Evolutionary conservation across 805 yeast species (phyloP).

Genomic region (Candida ficus): DNA sequence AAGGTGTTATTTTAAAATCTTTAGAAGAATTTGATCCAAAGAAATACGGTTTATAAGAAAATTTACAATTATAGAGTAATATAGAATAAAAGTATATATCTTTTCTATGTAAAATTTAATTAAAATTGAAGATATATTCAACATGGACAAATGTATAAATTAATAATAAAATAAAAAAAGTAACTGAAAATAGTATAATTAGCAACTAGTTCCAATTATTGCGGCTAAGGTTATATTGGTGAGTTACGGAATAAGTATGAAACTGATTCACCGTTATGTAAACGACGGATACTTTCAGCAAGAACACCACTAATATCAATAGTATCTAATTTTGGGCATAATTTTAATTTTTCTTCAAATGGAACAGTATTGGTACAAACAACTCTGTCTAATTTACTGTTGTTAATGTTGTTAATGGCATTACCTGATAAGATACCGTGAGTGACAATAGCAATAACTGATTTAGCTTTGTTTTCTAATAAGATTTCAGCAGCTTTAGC

Average conservation of each 20-base stretch:
- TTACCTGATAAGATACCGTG: constrained; percentile 77
- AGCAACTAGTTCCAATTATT: too few relatives aligned
- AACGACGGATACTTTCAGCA: constrained; percentile 79
- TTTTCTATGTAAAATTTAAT: too few relatives aligned
- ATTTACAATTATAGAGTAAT: too few relatives aligned
- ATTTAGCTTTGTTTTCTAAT: constrained; percentile 60
- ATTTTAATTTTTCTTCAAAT: constrained; percentile 53
- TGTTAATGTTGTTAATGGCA: constrained; percentile 66
- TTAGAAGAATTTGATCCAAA: constrained; percentile 48
- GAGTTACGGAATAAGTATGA: constrained; percentile 73
- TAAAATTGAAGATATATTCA: too few relatives aligned
- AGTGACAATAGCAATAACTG: constrained; percentile 77
- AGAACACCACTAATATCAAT: constrained; percentile 70
- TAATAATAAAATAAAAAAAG: neutral
- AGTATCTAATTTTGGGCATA: constrained; percentile 59
- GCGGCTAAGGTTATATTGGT: constrained; percentile 37
- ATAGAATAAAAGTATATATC: neutral
- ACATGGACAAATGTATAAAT: neutral
- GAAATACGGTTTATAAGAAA: constrained; percentile 42
- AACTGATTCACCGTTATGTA: constrained; percentile 84
- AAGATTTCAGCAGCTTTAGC: constrained; percentile 78
- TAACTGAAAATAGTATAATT: too few relatives aligned
- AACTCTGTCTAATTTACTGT: constrained; percentile 60
- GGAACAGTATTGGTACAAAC: constrained; percentile 83
- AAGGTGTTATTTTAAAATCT: constrained; percentile 52